These are phyloP conservation scores for Septoria linicola DNA, from an alignment of 2,329 filamentous ascomycete species.

Conservation along the genomic window DNA sequence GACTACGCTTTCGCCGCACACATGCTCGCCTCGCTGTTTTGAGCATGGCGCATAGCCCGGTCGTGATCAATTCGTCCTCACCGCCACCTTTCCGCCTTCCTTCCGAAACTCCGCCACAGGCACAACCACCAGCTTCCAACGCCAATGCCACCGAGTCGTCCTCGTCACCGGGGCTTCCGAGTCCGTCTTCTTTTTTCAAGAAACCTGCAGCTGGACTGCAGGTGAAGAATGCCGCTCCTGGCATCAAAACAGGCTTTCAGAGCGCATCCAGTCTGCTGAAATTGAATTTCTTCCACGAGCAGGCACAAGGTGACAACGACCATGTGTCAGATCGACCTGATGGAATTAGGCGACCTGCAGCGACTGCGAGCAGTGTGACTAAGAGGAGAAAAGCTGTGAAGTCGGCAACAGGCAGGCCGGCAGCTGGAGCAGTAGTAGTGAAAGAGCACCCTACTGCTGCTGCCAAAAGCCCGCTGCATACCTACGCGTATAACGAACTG, in stretches of 20 bases:
- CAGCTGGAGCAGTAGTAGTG: neutral
- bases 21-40: too few relatives aligned
- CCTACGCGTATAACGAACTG: too few relatives aligned
- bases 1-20: too few relatives aligned
- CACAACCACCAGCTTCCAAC: conserved; percentile 9
- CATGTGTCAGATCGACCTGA: too few relatives aligned
- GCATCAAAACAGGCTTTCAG: conserved; percentile 21
- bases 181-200: conserved; percentile 21
- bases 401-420: neutral
- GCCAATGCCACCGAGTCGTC: conserved; percentile 15
- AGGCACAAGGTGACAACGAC: neutral
- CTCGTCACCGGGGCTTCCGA: conserved; percentile 25
- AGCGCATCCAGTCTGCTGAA: conserved; percentile 17
- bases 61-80: conserved; percentile 30
- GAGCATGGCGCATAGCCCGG: conserved; percentile 21
- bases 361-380: neutral
- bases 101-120: conserved; percentile 23
- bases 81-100: conserved; percentile 21
- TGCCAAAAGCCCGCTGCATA: neutral
- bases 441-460: neutral
- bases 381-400: neutral
- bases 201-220: conserved; percentile 6
- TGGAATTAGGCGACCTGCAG: neutral
- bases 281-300: conserved; percentile 6
- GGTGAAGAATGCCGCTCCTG: conserved; percentile 1